Conservation (phyloP, 208 protist genomes). For the Trypanosoma rangeli region DNA sequence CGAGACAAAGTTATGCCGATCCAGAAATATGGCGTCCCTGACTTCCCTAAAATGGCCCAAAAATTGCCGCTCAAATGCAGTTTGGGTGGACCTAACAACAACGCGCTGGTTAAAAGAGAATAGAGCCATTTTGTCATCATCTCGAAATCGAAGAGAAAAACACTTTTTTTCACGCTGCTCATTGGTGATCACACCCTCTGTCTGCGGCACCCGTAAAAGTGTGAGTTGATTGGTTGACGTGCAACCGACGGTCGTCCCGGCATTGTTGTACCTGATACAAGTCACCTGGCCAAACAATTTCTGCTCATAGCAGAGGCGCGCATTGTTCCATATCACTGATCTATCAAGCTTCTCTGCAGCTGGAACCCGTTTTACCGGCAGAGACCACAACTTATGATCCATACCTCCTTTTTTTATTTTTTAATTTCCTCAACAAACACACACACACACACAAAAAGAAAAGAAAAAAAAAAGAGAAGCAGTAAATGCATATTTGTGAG, state of each 20-base stretch:
- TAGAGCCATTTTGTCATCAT: constrained; percentile 83
- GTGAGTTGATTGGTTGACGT: constrained; percentile 79
- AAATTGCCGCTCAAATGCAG: constrained; percentile 82
- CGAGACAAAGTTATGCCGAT: constrained; percentile 74
- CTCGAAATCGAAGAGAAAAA: constrained; percentile 73
- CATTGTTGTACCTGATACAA: constrained; percentile 55
- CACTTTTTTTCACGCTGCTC: constrained; percentile 76
- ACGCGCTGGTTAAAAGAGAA: constrained; percentile 78
- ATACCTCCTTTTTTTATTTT: constrained; percentile 14
- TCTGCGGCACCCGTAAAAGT: constrained; percentile 78
- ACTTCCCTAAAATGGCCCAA: constrained; percentile 77
- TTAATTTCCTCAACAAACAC: not conserved
- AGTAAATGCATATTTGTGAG: constrained; percentile 5
- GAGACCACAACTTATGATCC: constrained; percentile 45
- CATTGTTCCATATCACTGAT: constrained; percentile 75
- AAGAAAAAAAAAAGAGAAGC: constrained; percentile 14
- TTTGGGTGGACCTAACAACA: constrained; percentile 72
- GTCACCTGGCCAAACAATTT: constrained; percentile 83
- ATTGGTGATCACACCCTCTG: constrained; percentile 74
- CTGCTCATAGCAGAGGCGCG: constrained; percentile 83
- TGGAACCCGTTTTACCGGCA: constrained; percentile 70
- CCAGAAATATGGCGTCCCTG: constrained; percentile 70
- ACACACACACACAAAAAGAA: too few species aligned
- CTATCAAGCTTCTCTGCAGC: constrained; percentile 43
- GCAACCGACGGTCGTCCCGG: constrained; percentile 58